phyloP scores from a whole-genome alignment of 73 alveolate genomes.

The Paramecium primaurelia region DNA sequence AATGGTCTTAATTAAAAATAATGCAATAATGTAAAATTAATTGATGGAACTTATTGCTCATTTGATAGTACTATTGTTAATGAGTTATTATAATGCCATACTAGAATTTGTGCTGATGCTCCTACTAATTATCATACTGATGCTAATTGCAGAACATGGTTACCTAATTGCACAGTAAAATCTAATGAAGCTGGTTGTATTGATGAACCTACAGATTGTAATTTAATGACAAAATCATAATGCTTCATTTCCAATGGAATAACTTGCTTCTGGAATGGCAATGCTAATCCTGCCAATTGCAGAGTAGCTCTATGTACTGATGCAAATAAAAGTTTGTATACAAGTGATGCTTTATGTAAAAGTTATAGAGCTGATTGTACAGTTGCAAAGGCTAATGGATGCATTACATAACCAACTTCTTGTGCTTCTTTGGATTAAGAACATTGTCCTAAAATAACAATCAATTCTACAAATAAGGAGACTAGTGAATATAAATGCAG shows the following conservation, averaged over 20 bases:
- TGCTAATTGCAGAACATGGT: not conserved
- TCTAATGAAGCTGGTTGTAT: not conserved
- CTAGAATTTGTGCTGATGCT: constrained; percentile 11
- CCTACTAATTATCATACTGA: not conserved
- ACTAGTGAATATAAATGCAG: not conserved
- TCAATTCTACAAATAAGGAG: not conserved
- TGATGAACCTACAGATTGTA: not conserved
- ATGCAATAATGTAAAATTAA: not conserved
- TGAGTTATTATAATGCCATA: not conserved
- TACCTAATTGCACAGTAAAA: not conserved
- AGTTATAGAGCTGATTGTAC: not conserved
- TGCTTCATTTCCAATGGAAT: not conserved
- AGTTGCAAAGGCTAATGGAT: not conserved
- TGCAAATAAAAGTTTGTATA: not conserved
- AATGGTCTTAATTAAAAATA: not conserved
- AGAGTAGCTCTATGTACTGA: not conserved
- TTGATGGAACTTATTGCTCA: not conserved
- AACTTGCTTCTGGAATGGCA: not conserved
- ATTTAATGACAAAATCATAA: not conserved
- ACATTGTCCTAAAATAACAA: not conserved
- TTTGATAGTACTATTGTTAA: not conserved
- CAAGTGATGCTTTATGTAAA: not conserved
- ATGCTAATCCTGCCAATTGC: constrained; percentile 8
- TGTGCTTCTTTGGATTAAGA: not conserved
- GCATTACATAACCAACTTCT: not conserved